These are phyloP conservation scores for Lactarius evosmus DNA, from an alignment of 768 basidiomycete species.

Conservation along the genomic window DNA sequence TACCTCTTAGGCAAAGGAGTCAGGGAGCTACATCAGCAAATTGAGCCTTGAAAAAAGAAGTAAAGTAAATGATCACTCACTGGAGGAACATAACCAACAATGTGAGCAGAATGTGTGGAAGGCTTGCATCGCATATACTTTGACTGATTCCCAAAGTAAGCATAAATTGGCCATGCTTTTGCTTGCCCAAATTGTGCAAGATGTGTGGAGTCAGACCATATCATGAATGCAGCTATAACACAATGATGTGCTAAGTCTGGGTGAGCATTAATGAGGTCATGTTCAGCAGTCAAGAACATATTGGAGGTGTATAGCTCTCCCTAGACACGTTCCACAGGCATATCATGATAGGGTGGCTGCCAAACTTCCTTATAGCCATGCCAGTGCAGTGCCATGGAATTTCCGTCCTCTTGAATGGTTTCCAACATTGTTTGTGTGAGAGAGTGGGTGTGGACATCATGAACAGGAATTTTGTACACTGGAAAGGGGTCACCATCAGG, in stretches of 20 bases:
- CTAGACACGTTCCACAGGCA: background rate
- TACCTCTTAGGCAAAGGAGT: constrained; percentile 25
- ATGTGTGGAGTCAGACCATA: constrained; percentile 31
- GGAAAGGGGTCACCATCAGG: no score
- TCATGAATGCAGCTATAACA: constrained; percentile 20
- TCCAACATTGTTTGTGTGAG: no score
- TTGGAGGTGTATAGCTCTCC: constrained; percentile 1
- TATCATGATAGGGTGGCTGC: constrained; percentile 21
- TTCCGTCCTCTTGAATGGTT: no score
- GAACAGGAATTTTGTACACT: no score
- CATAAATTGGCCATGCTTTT: constrained; percentile 31
- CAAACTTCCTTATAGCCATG: constrained; percentile 24
- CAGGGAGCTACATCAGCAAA: constrained; percentile 15
- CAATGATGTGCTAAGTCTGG: constrained; percentile 28
- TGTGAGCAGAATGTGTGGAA: constrained; percentile 23
- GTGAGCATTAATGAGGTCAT: background rate
- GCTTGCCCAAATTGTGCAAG: constrained; percentile 29
- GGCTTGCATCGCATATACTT: constrained; percentile 26
- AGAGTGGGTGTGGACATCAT: no score
- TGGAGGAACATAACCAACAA: constrained; percentile 29
- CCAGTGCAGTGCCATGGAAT: no score
- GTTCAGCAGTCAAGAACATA: background rate
- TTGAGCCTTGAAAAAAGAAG: no score
- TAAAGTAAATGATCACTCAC: background rate
- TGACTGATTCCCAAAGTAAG: constrained; percentile 29